Evolutionary conservation across 306 rosid genomes (phyloP).

Genomic region (Purshia tridentata): DNA sequence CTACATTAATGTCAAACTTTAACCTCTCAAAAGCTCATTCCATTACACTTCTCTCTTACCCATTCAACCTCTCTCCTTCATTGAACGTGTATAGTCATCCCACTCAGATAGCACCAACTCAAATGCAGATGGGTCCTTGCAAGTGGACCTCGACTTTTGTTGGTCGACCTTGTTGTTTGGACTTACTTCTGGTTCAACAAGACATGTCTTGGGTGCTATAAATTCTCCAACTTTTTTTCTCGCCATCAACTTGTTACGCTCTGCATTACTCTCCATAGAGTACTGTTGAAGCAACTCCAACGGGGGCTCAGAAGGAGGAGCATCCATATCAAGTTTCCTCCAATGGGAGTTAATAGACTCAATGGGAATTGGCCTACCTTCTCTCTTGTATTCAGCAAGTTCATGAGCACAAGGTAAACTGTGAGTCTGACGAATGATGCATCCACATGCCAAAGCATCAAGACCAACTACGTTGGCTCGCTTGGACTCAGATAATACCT

Average conservation of each 20-base stretch:
- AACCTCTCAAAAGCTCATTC: no score
- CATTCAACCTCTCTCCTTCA: no score
- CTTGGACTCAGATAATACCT: slow-evolving; percentile 11
- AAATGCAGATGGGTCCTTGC: background rate
- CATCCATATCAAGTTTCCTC: slow-evolving; percentile 6
- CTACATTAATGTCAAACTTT: no score
- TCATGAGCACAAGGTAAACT: slow-evolving; percentile 21
- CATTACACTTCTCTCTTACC: no score
- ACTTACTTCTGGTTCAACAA: slow-evolving; percentile 13
- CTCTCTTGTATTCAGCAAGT: slow-evolving; percentile 6
- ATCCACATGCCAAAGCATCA: slow-evolving; percentile 9
- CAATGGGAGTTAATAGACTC: slow-evolving; percentile 20
- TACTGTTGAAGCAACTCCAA: slow-evolving; percentile 18
- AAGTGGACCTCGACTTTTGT: slow-evolving; percentile 7
- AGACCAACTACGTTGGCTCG: background rate
- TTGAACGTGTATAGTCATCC: no score
- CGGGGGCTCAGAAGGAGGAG: slow-evolving; percentile 6
- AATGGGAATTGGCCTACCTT: slow-evolving; percentile 8
- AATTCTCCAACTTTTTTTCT: slow-evolving; percentile 17
- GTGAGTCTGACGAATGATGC: slow-evolving; percentile 3
- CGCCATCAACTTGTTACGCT: background rate
- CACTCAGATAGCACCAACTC: background rate
- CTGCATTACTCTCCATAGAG: slow-evolving; percentile 4
- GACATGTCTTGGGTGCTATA: slow-evolving; percentile 1
- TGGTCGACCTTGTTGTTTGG: slow-evolving; percentile 7